Percentiles rank a stretch among this genome's conserved stretches.
These are phyloP conservation scores for Gyrodon lividus DNA, from an alignment of 768 basidiomycete species.

Conservation along the genomic window DNA sequence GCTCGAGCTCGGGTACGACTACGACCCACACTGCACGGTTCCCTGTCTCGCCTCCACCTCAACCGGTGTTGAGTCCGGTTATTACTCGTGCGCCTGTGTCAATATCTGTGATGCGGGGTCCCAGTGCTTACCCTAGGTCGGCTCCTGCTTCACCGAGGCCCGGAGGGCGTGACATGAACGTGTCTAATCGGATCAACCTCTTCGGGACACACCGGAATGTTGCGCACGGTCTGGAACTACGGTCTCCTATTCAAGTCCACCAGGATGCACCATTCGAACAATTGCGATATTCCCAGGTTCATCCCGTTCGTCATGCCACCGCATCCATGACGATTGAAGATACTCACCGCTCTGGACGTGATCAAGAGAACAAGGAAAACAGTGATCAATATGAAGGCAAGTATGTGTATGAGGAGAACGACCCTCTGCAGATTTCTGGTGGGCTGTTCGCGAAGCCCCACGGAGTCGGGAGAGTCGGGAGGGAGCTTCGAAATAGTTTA, in stretches of 20 bases:
- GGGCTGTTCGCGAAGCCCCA: conserved; percentile 34
- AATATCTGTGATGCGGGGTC: conserved; percentile 3
- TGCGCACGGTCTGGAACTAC: conserved; percentile 9
- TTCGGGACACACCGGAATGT: conserved; percentile 29
- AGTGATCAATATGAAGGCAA: conserved; percentile 14
- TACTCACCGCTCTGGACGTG: conserved; percentile 5
- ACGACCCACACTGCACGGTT: conserved; percentile 14
- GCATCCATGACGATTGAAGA: conserved; percentile 16
- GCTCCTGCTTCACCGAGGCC: conserved; percentile 43
- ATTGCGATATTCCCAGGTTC: conserved; percentile 14
- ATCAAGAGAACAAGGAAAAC: conserved; percentile 42
- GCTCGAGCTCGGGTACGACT: conserved; percentile 3
- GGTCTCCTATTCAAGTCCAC: conserved; percentile 21
- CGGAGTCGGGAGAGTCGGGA: conserved; percentile 35
- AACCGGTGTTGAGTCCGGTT: conserved; percentile 12
- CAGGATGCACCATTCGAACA: conserved; percentile 19
- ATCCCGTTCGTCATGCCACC: conserved; percentile 7
- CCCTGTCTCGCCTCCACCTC: conserved; percentile 10
- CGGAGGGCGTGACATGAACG: conserved; percentile 39
- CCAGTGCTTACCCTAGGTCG: conserved; percentile 20
- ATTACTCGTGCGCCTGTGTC: conserved; percentile 18
- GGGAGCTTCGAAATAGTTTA: conserved; percentile 53
- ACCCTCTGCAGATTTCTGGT: conserved; percentile 22
- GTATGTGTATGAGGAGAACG: conserved; percentile 14
- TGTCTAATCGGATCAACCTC: conserved; percentile 47